Percentiles rank a stretch among this genome's conserved stretches.
These are phyloP conservation scores for Suillus hirtellus DNA, from an alignment of 768 basidiomycete genomes.

Conservation along the genomic window DNA sequence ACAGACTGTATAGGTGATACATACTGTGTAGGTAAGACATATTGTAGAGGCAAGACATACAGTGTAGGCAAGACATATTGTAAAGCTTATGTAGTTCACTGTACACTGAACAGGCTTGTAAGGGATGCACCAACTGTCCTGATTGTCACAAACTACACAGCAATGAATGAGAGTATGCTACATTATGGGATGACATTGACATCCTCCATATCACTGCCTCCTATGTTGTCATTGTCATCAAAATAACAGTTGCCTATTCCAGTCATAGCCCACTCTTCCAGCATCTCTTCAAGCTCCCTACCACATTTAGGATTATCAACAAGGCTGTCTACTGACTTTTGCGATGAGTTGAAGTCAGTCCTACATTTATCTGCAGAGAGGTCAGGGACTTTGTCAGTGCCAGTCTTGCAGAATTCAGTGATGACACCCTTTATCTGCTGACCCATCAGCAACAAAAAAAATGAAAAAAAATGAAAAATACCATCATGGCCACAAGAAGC, in stretches of 20 bases:
- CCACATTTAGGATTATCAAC: background rate
- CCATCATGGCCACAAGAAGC: too few species aligned
- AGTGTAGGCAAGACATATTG: too few species aligned
- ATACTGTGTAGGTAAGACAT: too few species aligned
- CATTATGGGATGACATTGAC: background rate
- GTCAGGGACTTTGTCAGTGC: background rate
- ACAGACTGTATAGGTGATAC: too few species aligned
- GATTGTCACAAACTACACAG: background rate
- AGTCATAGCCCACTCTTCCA: background rate
- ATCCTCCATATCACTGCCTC: background rate
- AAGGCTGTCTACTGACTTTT: background rate
- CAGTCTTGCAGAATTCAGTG: background rate
- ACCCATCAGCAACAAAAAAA: too few species aligned
- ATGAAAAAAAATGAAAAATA: too few species aligned
- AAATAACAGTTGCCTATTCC: background rate
- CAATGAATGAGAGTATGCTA: background rate
- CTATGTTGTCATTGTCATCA: background rate
- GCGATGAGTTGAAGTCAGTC: background rate
- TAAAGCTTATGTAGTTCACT: too few species aligned
- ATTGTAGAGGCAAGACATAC: too few species aligned
- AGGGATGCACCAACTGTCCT: background rate
- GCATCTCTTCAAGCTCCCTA: background rate
- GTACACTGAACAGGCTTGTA: background rate
- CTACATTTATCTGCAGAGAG: background rate
- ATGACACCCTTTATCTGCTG: too few species aligned